phyloP scores from a whole-genome alignment of 2,329 filamentous ascomycete genomes.

The Penicillium sp. region DNA sequence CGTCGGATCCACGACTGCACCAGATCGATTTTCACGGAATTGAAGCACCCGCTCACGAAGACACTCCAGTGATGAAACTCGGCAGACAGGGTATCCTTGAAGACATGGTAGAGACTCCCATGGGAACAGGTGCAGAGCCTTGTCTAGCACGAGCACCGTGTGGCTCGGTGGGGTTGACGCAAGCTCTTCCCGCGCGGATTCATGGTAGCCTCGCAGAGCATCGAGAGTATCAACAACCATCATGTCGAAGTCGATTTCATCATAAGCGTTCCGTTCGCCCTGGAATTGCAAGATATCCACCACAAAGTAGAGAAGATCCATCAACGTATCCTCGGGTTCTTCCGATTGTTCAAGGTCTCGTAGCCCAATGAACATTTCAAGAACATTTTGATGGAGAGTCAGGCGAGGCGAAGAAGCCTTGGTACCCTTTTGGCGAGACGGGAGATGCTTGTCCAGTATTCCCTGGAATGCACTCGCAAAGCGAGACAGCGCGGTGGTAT shows the following conservation, averaged over 20 bases:
- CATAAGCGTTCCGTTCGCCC: constrained; percentile 93
- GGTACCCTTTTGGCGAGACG: constrained; percentile 67
- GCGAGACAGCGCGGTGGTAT: constrained; percentile 65
- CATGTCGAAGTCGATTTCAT: constrained; percentile 92
- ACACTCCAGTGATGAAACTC: constrained; percentile 82
- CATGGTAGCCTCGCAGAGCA: constrained; percentile 77
- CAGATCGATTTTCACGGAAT: constrained; percentile 27
- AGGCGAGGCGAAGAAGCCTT: constrained; percentile 57
- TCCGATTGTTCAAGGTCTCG: constrained; percentile 69
- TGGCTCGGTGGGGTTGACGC: constrained; percentile 52
- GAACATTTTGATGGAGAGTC: constrained; percentile 64
- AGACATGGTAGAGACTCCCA: constrained; percentile 96
- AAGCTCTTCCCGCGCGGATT: constrained; percentile 41
- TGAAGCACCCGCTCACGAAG: constrained; percentile 74
- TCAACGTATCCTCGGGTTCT: constrained; percentile 86
- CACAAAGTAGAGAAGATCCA: constrained; percentile 91
- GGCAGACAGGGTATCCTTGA: constrained; percentile 74
- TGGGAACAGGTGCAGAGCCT: constrained; percentile 84
- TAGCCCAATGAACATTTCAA: constrained; percentile 86
- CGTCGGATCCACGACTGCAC: constrained; percentile 25
- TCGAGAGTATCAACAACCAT: constrained; percentile 89
- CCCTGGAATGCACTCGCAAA: constrained; percentile 78
- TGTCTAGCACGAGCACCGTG: constrained; percentile 88
- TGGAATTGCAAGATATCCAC: constrained; percentile 96
- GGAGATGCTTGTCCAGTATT: constrained; percentile 80